A percentile compares a stretch with the other conserved stretches of the same genome.
Conservation (phyloP, 2,329 filamentous ascomycete genomes). For the Aspergillus ochraceoroseus region DNA sequence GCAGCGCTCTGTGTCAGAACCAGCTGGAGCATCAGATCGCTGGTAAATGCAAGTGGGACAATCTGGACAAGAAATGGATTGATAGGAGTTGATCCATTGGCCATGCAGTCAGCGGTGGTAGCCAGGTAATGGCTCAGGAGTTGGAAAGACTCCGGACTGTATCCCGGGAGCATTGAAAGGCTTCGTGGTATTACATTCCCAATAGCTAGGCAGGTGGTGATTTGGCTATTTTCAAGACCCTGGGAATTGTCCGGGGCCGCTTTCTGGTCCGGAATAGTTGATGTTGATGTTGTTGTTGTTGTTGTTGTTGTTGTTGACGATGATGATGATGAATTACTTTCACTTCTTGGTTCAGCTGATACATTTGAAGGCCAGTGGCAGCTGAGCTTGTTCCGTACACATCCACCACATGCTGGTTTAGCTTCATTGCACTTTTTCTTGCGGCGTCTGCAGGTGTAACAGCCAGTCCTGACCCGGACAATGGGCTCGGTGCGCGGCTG, state of each 20-base stretch:
- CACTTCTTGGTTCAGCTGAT: too few relatives aligned
- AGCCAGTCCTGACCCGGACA: slow-evolving; percentile 24
- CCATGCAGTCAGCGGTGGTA: slow-evolving; percentile 47
- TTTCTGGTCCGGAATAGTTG: too few relatives aligned
- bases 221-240: slow-evolving; percentile 11
- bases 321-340: too few relatives aligned
- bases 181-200: slow-evolving; percentile 24
- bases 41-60: slow-evolving; percentile 46
- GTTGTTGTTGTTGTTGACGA: too few relatives aligned
- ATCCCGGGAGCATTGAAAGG: slow-evolving; percentile 30
- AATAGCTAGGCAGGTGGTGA: slow-evolving; percentile 7
- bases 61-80: slow-evolving; percentile 48
- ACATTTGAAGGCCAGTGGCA: slow-evolving; percentile 28
- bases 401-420: slow-evolving; percentile 50
- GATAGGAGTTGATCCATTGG: slow-evolving; percentile 45
- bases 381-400: slow-evolving; percentile 36
- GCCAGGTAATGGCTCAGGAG: slow-evolving; percentile 46
- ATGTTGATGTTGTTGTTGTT: too few relatives aligned
- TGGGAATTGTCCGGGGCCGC: too few relatives aligned
- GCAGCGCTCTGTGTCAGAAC: slow-evolving; percentile 44
- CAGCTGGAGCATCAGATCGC: slow-evolving; percentile 46
- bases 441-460: slow-evolving; percentile 58
- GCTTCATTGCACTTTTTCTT: slow-evolving; percentile 59
- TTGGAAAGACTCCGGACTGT: slow-evolving; percentile 31
- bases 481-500: too few relatives aligned